phyloP scores from a whole-genome alignment of 2,329 filamentous ascomycete species.

The Hypoxylon sp. region DNA sequence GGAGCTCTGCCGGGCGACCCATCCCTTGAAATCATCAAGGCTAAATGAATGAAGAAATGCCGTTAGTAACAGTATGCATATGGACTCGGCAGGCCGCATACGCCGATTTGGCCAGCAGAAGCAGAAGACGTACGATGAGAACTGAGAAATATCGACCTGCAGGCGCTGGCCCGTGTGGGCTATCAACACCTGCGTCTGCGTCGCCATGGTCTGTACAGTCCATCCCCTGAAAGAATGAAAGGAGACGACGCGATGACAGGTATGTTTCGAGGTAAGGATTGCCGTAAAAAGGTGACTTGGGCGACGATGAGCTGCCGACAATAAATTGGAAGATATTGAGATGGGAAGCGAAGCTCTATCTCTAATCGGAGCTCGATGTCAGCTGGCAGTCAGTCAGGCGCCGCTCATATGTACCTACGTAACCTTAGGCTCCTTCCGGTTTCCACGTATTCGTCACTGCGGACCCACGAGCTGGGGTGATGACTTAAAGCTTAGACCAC shows the following conservation, averaged over 20 bases:
- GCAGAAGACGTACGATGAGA: conserved; percentile 73
- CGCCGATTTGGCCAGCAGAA: conserved; percentile 29
- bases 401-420: too few relatives aligned
- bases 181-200: conserved; percentile 91
- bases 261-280: conserved; percentile 13
- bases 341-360: conserved; percentile 33
- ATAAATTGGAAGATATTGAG: conserved; percentile 1
- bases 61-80: conserved; percentile 20
- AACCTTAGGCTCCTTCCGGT: conserved; percentile 22
- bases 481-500: conserved; percentile 23
- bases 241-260: conserved; percentile 18
- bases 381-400: conserved; percentile 42
- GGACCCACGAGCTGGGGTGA: conserved; percentile 14
- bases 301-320: conserved; percentile 6
- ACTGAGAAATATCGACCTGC: conserved; percentile 79
- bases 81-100: conserved; percentile 17
- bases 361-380: conserved; percentile 36
- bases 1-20: conserved; percentile 79
- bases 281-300: not conserved
- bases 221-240: conserved; percentile 47
- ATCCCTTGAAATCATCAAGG: conserved; percentile 85
- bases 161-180: conserved; percentile 93
- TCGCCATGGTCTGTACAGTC: conserved; percentile 63
- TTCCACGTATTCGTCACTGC: conserved; percentile 36
- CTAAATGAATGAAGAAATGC: conserved; percentile 58